Conservation (phyloP, 192 early-diverging fungal genomes). For the Coemansia sp. region DNA sequence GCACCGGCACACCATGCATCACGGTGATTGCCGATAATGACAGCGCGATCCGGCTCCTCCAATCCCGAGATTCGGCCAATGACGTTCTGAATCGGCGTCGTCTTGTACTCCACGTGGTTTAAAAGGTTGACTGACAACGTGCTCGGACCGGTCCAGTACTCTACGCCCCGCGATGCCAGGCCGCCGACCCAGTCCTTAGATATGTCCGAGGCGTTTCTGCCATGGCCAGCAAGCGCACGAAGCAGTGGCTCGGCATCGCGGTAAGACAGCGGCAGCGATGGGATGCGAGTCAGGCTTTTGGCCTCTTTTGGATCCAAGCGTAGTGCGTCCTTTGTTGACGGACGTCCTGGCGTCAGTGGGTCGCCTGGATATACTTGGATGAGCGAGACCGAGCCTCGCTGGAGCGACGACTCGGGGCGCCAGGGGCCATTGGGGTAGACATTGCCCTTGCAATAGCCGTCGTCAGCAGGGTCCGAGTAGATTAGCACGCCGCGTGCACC, state of each 20-base stretch:
- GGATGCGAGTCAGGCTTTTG: conserved; percentile 53
- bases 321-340: conserved; percentile 53
- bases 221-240: conserved; percentile 49
- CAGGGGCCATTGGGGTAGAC: conserved; percentile 61
- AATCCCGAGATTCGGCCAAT: conserved; percentile 57
- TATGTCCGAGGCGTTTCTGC: conserved; percentile 30
- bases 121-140: conserved; percentile 48
- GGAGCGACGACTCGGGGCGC: conserved; percentile 57
- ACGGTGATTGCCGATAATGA: conserved; percentile 64
- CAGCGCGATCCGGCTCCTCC: conserved; percentile 47
- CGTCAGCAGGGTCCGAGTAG: conserved; percentile 64
- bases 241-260: conserved; percentile 59
- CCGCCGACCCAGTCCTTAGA: conserved; percentile 54
- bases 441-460: conserved; percentile 52
- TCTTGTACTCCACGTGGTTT: conserved; percentile 52
- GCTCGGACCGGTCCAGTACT: conserved; percentile 59
- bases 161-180: conserved; percentile 34
- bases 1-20: conserved; percentile 67
- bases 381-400: conserved; percentile 56
- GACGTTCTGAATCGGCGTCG: conserved; percentile 59
- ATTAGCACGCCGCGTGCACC: conserved; percentile 59
- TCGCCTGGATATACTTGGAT: conserved; percentile 55
- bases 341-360: conserved; percentile 61
- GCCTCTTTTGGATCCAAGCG: conserved; percentile 56
- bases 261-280: conserved; percentile 64